Percentiles rank a stretch among this genome's conserved stretches.
These are phyloP conservation scores for Galeopsis tetrahit DNA, from an alignment of 257 asterid species.

Conservation along the genomic window DNA sequence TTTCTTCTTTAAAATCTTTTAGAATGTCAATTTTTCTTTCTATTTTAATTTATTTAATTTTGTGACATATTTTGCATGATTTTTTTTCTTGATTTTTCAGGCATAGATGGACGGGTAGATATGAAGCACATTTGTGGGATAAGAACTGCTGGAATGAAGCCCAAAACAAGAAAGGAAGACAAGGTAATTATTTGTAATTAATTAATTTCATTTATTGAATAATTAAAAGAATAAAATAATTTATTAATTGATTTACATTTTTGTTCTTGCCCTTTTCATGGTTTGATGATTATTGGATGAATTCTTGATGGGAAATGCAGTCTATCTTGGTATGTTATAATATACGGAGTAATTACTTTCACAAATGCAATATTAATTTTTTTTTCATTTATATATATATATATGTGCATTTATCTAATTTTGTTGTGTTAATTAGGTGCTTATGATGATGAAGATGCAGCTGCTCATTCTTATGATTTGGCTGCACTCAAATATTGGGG, in stretches of 20 bases:
- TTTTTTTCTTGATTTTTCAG: constrained; percentile 32
- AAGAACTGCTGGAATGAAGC: constrained; percentile 91
- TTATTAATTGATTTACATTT: background rate
- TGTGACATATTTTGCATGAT: background rate
- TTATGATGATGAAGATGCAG: constrained; percentile 82
- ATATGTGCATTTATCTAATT: background rate
- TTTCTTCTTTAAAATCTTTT: too few species aligned
- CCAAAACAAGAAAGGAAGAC: constrained; percentile 95
- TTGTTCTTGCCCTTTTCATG: constrained; percentile 1
- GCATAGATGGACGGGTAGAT: constrained; percentile 95
- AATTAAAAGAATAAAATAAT: too few species aligned
- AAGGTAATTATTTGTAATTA: constrained; percentile 41
- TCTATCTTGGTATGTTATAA: constrained; percentile 85
- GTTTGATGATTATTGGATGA: constrained; percentile 30
- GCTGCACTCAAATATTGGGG: constrained; percentile 96
- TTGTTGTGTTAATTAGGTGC: constrained; percentile 53
- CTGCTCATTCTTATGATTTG: constrained; percentile 86
- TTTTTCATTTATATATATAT: too few species aligned
- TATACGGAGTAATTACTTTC: background rate
- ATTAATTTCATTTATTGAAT: too few species aligned
- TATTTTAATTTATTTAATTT: background rate
- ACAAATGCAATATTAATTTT: background rate
- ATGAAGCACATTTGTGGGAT: constrained; percentile 95
- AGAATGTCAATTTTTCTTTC: too few species aligned
- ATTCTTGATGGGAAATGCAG: constrained; percentile 48